Conservation (phyloP, 805 yeast genomes). For the Martiniozyma abietophila region DNA sequence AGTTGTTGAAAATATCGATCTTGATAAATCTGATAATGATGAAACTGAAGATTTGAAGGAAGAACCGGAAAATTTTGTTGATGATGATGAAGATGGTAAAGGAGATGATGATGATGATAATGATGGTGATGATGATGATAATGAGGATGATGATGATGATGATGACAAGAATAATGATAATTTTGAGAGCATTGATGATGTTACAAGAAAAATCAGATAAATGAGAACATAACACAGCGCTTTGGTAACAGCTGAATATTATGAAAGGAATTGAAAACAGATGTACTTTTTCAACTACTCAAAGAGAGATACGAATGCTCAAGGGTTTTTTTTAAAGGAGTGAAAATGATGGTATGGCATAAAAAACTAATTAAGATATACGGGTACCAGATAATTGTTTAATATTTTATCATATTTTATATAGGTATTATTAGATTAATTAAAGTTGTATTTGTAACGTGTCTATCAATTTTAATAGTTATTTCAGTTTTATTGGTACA, state of each 20-base stretch:
- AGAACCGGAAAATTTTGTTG: not conserved
- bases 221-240: not conserved
- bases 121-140: not conserved
- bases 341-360: no score
- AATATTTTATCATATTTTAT: no score
- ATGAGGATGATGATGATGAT: conserved; percentile 1
- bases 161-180: not conserved
- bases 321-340: no score
- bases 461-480: no score
- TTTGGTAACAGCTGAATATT: not conserved
- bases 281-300: no score
- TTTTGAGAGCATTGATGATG: not conserved
- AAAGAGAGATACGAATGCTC: no score
- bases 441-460: no score
- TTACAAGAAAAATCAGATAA: not conserved
- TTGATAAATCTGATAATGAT: conserved; percentile 3
- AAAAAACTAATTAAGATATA: no score
- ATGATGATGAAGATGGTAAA: conserved; percentile 11
- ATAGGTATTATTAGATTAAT: no score
- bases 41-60: not conserved
- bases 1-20: conserved; percentile 14
- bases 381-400: no score
- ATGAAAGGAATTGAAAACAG: not conserved
- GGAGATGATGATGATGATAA: conserved; percentile 1
- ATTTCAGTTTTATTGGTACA: no score